A percentile compares a stretch with the other conserved stretches of the same genome.
These are phyloP conservation scores for Helichrysum umbraculigerum DNA, from an alignment of 129 eudicot species.

Conservation along the genomic window DNA sequence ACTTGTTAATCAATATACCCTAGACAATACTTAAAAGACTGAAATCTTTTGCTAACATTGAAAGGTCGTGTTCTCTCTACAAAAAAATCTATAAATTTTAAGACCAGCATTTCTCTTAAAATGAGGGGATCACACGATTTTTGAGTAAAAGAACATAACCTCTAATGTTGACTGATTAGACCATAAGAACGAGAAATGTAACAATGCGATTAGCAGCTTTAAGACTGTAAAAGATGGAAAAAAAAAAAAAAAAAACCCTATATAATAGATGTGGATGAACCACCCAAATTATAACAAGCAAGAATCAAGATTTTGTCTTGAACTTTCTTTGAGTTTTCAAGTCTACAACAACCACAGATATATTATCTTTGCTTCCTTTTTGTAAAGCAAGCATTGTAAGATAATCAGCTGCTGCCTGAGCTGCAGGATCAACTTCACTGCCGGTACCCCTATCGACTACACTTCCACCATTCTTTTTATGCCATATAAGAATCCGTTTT, in stretches of 20 bases:
- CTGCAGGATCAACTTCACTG: constrained; percentile 58
- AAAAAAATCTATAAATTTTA: too few species aligned
- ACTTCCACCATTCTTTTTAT: constrained; percentile 59
- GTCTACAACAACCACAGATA: constrained; percentile 75
- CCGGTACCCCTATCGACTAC: constrained; percentile 32
- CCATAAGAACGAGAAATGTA: constrained; percentile 38
- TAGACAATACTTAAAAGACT: too few species aligned
- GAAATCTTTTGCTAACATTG: too few species aligned
- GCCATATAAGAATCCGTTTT: constrained; percentile 66
- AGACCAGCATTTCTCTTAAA: too few species aligned
- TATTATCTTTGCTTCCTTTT: constrained; percentile 71
- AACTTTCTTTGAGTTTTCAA: constrained; percentile 71
- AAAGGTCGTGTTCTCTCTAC: too few species aligned
- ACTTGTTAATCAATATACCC: too few species aligned
- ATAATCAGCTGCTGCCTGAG: constrained; percentile 75
- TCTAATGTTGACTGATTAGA: not conserved
- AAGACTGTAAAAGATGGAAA: not conserved
- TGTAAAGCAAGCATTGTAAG: constrained; percentile 65
- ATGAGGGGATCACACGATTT: too few species aligned
- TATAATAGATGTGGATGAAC: constrained; percentile 12
- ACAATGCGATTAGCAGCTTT: constrained; percentile 4
- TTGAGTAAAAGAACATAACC: too few species aligned
- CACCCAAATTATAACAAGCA: constrained; percentile 9
- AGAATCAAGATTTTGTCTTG: constrained; percentile 54
- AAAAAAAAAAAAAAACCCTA: not conserved